Conservation (phyloP, 768 basidiomycete species). For the Leucocoprinus leucothites region DNA sequence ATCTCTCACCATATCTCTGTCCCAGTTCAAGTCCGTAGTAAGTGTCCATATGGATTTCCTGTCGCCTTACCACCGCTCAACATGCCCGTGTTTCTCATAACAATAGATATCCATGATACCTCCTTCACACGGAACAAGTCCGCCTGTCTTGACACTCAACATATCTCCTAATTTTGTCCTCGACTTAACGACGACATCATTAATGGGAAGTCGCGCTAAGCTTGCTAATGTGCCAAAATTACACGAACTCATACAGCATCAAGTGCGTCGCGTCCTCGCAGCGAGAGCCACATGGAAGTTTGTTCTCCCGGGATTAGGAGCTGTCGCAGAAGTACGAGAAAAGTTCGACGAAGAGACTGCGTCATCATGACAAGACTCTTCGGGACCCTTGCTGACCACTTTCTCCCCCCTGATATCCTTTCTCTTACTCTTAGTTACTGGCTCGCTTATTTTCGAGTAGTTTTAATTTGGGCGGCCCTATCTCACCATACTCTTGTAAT, state of each 20-base stretch:
- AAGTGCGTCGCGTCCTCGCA: slow-evolving; percentile 67
- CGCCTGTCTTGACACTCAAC: slow-evolving; percentile 65
- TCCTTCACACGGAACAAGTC: slow-evolving; percentile 47
- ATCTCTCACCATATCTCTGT: slow-evolving; percentile 75
- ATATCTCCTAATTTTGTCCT: slow-evolving; percentile 87
- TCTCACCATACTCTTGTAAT: slow-evolving; percentile 3
- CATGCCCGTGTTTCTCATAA: not conserved
- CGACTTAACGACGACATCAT: slow-evolving; percentile 81
- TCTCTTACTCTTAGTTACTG: not conserved
- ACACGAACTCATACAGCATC: slow-evolving; percentile 88
- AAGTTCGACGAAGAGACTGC: slow-evolving; percentile 23
- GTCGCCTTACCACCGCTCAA: slow-evolving; percentile 9
- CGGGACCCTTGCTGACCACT: not conserved
- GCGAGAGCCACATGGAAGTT: slow-evolving; percentile 64
- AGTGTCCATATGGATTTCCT: slow-evolving; percentile 20
- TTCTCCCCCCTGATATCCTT: not conserved
- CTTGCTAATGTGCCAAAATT: slow-evolving; percentile 96
- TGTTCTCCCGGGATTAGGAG: slow-evolving; percentile 60
- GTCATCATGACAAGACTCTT: slow-evolving; percentile 13
- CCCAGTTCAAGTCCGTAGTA: slow-evolving; percentile 68
- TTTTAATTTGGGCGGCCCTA: not conserved
- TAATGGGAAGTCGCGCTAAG: slow-evolving; percentile 96
- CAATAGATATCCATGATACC: slow-evolving; percentile 60
- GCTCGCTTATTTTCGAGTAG: not conserved
- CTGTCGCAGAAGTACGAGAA: slow-evolving; percentile 30